Conservation (phyloP, 345 rosid genomes). For the Excoecaria cochinchinensis region DNA sequence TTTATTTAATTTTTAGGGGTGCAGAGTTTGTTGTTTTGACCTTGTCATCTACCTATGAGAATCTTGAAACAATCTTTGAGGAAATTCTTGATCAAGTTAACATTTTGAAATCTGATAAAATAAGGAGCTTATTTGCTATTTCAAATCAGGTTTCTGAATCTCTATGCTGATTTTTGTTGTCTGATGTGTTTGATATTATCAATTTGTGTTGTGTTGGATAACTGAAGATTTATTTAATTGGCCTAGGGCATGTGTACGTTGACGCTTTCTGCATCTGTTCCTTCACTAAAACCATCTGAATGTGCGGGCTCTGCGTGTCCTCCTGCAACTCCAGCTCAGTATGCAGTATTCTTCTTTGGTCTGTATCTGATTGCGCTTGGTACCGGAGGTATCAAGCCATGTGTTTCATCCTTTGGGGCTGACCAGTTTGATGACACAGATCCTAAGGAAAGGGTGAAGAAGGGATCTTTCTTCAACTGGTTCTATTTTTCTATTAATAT, state of each 20-base stretch:
- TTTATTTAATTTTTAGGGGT: background rate
- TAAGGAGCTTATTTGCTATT: background rate
- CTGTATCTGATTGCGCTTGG: constrained; percentile 90
- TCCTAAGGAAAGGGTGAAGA: constrained; percentile 66
- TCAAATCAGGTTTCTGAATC: background rate
- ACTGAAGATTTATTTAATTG: constrained; percentile 13
- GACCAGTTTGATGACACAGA: constrained; percentile 96
- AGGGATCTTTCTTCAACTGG: constrained; percentile 95
- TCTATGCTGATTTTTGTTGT: background rate
- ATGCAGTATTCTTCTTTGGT: constrained; percentile 73
- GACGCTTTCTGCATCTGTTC: constrained; percentile 84
- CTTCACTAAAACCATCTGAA: constrained; percentile 62
- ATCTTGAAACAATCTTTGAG: background rate
- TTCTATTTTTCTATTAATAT: constrained; percentile 88
- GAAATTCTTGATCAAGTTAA: background rate
- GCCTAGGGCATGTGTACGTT: constrained; percentile 78
- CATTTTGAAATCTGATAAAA: background rate
- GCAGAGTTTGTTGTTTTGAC: background rate
- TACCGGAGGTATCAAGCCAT: constrained; percentile 94
- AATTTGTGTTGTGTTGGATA: constrained; percentile 8
- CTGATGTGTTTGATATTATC: background rate
- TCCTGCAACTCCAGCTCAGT: constrained; percentile 63
- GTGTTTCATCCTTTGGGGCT: constrained; percentile 92
- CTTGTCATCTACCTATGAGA: background rate
- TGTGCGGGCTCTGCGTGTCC: constrained; percentile 67